These are phyloP conservation scores for Lyophyllum atratum DNA, from an alignment of 768 basidiomycete species.

Conservation along the genomic window DNA sequence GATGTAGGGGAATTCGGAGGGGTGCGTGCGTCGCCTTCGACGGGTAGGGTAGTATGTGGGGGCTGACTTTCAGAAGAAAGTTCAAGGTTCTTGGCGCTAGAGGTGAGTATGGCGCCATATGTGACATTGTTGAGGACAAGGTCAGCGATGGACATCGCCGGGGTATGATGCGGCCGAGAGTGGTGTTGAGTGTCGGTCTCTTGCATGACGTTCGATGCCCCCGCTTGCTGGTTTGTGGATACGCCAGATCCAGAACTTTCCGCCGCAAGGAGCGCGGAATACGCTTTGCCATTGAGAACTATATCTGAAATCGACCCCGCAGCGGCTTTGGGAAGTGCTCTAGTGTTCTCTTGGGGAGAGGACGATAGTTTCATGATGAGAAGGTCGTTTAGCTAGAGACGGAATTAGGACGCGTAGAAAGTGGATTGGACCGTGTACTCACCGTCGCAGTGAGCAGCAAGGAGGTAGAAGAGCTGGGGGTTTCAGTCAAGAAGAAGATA, in stretches of 20 bases:
- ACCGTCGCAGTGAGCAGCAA: too few species aligned
- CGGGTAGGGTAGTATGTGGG: neutral
- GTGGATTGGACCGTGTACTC: too few species aligned
- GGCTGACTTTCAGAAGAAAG: neutral
- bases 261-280: constrained; percentile 5
- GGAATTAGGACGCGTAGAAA: neutral
- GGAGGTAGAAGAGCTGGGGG: too few species aligned
- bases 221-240: neutral
- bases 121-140: constrained; percentile 22
- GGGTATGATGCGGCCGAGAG: neutral
- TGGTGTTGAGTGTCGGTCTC: neutral
- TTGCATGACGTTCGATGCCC: neutral
- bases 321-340: neutral
- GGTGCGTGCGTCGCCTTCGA: constrained; percentile 13
- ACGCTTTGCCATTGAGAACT: constrained; percentile 11
- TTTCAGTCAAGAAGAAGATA: too few species aligned
- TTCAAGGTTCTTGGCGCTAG: constrained; percentile 16
- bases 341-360: neutral
- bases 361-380: neutral
- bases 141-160: constrained; percentile 17
- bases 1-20: constrained; percentile 21
- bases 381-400: neutral
- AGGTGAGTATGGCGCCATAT: constrained; percentile 25
- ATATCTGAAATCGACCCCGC: constrained; percentile 21
- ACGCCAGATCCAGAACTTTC: neutral